These are phyloP conservation scores for Dothistroma septosporum DNA, from an alignment of 2,329 filamentous ascomycete species.

Conservation along the genomic window DNA sequence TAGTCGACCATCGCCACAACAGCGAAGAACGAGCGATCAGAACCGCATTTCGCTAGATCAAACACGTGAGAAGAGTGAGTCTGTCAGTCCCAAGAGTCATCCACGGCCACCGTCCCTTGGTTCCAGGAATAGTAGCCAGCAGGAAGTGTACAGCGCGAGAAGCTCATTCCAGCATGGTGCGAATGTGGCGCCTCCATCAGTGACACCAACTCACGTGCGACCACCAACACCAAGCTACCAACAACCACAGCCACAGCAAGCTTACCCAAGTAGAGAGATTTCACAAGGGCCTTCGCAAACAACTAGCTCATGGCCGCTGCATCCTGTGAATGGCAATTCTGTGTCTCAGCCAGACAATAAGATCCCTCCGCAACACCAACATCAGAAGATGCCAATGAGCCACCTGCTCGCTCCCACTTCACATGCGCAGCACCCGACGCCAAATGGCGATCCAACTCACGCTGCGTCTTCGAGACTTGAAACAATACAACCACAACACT, in stretches of 20 bases:
- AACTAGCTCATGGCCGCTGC: slow-evolving; percentile 11
- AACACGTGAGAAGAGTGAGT: slow-evolving; percentile 62
- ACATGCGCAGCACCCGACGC: slow-evolving; percentile 8
- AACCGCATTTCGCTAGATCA: slow-evolving; percentile 53
- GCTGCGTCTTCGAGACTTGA: neutral
- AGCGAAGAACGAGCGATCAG: slow-evolving; percentile 26
- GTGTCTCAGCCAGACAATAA: slow-evolving; percentile 24
- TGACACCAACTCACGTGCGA: slow-evolving; percentile 25
- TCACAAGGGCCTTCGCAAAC: slow-evolving; percentile 22
- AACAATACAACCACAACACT: neutral
- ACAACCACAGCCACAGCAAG: slow-evolving; percentile 19
- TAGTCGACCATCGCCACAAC: slow-evolving; percentile 24
- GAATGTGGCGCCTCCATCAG: slow-evolving; percentile 19
- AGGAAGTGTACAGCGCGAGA: slow-evolving; percentile 28
- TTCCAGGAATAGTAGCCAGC: slow-evolving; percentile 33
- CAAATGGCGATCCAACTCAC: neutral
- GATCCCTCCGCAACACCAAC: slow-evolving; percentile 24
- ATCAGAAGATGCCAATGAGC: slow-evolving; percentile 30
- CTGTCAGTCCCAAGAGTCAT: slow-evolving; percentile 69
- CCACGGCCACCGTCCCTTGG: slow-evolving; percentile 28
- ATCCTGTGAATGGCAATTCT: slow-evolving; percentile 15
- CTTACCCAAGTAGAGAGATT: slow-evolving; percentile 19
- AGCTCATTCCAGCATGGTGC: slow-evolving; percentile 24
- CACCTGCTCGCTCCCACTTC: slow-evolving; percentile 29
- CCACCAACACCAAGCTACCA: slow-evolving; percentile 13